Conservation (phyloP, 306 rosid species). For the Lathyrus aphaca region DNA sequence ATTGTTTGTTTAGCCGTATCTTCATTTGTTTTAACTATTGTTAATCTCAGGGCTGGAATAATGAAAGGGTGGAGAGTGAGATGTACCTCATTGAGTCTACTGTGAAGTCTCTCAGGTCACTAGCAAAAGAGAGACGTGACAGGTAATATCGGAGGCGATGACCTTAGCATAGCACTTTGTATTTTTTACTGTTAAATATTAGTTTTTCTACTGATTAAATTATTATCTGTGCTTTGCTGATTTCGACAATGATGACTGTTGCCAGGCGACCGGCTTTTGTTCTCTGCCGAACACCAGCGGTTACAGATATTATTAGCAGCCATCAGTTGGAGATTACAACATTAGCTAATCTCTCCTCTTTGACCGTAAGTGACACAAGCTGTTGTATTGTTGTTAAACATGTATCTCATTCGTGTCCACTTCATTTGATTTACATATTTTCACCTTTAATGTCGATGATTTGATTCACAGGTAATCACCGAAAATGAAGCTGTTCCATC, state of each 20-base stretch:
- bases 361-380: conserved; percentile 52
- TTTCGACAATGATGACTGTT: conserved; percentile 18
- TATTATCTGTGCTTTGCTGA: conserved; percentile 31
- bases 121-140: conserved; percentile 91
- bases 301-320: conserved; percentile 39
- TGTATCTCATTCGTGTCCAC: not conserved
- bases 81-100: conserved; percentile 75
- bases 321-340: conserved; percentile 69
- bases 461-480: conserved; percentile 44
- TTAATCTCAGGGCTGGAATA: conserved; percentile 72
- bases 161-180: conserved; percentile 7
- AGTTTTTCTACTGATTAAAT: conserved; percentile 13
- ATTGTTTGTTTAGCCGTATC: not conserved
- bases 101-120: conserved; percentile 79
- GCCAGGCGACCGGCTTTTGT: conserved; percentile 51
- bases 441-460: conserved; percentile 23
- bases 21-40: not conserved
- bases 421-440: not conserved
- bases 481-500: conserved; percentile 44
- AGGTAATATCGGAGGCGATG: conserved; percentile 55
- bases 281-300: conserved; percentile 44
- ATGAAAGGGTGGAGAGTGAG: conserved; percentile 66
- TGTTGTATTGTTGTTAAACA: conserved; percentile 17
- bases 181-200: conserved; percentile 24
- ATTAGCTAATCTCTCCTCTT: conserved; percentile 75